Conservation (phyloP, 192 early-diverging fungal genomes). For the Pilaira anomala region DNA sequence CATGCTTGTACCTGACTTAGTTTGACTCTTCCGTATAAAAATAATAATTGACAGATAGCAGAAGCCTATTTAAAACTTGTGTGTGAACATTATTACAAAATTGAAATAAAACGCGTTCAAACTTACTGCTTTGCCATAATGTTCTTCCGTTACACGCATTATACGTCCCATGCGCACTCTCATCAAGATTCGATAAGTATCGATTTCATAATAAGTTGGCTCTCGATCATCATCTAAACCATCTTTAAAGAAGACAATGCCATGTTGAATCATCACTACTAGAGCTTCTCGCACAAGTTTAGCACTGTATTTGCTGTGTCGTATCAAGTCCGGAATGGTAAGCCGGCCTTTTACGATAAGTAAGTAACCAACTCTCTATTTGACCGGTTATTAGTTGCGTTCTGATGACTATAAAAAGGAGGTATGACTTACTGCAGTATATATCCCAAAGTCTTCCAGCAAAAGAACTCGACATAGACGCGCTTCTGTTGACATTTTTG, state of each 20-base stretch:
- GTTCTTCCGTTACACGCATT: conserved; percentile 52
- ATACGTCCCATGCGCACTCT: conserved; percentile 53
- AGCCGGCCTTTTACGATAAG: conserved; percentile 66
- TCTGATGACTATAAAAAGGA: neutral
- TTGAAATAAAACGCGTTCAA: neutral
- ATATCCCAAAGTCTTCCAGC: conserved; percentile 72
- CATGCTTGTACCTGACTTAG: conserved; percentile 6
- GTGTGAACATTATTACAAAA: too few species aligned
- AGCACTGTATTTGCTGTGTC: conserved; percentile 44
- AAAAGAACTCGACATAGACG: conserved; percentile 48
- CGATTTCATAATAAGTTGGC: conserved; percentile 67
- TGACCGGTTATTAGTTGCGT: conserved; percentile 2
- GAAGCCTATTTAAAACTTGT: conserved; percentile 6
- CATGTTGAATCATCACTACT: conserved; percentile 84
- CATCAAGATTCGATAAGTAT: conserved; percentile 53
- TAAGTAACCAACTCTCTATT: conserved; percentile 58
- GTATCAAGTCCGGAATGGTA: conserved; percentile 50
- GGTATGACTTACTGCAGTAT: conserved; percentile 63
- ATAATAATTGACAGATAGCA: conserved; percentile 14
- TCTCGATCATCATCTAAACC: conserved; percentile 50
- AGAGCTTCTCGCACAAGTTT: conserved; percentile 69
- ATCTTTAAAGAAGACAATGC: conserved; percentile 68
- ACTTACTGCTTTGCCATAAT: conserved; percentile 52
- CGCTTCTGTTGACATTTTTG: conserved; percentile 24
- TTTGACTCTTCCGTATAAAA: conserved; percentile 31